Conservation (phyloP, 1,139 yeast genomes). For the Suhomyces guaymorum region DNA sequence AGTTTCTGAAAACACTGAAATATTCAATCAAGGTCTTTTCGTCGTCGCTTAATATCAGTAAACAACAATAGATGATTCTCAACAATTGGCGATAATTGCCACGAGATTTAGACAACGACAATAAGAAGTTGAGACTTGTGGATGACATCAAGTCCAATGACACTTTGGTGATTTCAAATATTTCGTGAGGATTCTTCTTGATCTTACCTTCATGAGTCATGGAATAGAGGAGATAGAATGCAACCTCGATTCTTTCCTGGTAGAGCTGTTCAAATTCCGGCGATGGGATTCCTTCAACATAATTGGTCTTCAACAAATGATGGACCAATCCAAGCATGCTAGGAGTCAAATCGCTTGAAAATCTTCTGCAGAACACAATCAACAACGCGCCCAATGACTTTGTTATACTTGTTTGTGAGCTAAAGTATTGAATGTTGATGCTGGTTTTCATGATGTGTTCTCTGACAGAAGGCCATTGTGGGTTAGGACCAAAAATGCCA, state of each 20-base stretch:
- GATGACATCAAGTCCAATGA: slow-evolving; percentile 48
- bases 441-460: slow-evolving; percentile 61
- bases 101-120: slow-evolving; percentile 38
- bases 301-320: slow-evolving; percentile 52
- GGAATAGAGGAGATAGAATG: slow-evolving; percentile 62
- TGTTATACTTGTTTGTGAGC: slow-evolving; percentile 68
- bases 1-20: slow-evolving; percentile 52
- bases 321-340: slow-evolving; percentile 48
- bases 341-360: slow-evolving; percentile 30
- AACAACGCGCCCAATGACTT: slow-evolving; percentile 78
- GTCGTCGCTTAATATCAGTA: slow-evolving; percentile 46
- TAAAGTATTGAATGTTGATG: slow-evolving; percentile 60
- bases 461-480: slow-evolving; percentile 53
- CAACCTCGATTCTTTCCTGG: slow-evolving; percentile 65
- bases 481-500: slow-evolving; percentile 47
- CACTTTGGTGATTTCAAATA: slow-evolving; percentile 42
- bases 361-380: slow-evolving; percentile 59
- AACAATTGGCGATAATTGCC: slow-evolving; percentile 60
- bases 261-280: slow-evolving; percentile 52
- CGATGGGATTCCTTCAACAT: slow-evolving; percentile 54
- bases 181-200: slow-evolving; percentile 26
- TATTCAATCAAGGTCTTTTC: slow-evolving; percentile 43
- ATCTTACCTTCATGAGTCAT: slow-evolving; percentile 34
- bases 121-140: slow-evolving; percentile 45
- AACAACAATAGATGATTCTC: slow-evolving; percentile 54